phyloP scores from a whole-genome alignment of 2,329 filamentous ascomycete species.

The Xylaria sp. region DNA sequence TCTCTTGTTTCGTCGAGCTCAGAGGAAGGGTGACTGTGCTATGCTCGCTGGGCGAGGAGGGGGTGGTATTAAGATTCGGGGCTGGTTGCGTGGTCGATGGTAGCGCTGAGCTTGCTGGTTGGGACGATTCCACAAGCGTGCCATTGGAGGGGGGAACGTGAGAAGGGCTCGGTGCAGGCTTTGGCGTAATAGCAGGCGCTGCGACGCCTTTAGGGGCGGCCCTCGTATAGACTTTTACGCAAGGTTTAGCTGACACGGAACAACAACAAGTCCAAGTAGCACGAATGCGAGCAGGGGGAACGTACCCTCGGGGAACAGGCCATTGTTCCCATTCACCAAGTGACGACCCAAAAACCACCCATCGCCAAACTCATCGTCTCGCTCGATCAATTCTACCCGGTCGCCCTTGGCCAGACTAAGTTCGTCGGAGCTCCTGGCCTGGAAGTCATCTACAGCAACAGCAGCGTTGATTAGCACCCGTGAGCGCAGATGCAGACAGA shows the following conservation, averaged over 20 bases:
- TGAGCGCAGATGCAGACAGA: not conserved
- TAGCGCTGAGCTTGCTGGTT: conserved; percentile 40
- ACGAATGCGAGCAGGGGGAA: conserved; percentile 14
- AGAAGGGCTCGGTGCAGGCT: conserved; percentile 46
- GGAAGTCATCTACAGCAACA: conserved; percentile 80
- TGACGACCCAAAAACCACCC: conserved; percentile 86
- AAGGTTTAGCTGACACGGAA: conserved; percentile 34
- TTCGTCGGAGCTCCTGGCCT: conserved; percentile 91
- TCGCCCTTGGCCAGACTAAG: conserved; percentile 87
- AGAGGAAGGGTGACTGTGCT: conserved; percentile 55
- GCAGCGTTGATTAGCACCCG: conserved; percentile 21
- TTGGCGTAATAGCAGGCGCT: conserved; percentile 44
- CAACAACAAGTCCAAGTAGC: not conserved
- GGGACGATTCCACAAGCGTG: conserved; percentile 36
- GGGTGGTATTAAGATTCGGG: conserved; percentile 37
- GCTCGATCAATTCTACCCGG: conserved; percentile 83
- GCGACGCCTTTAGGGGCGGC: conserved; percentile 61
- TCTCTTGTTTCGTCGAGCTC: conserved; percentile 54
- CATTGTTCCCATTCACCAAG: conserved; percentile 76
- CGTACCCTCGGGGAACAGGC: conserved; percentile 84
- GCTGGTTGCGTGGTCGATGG: conserved; percentile 46
- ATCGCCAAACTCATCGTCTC: conserved; percentile 89
- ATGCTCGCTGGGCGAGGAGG: conserved; percentile 46
- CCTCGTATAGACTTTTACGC: conserved; percentile 68
- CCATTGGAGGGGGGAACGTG: conserved; percentile 44